A percentile compares a stretch with the other conserved stretches of the same genome.
These are phyloP conservation scores for Rossbeevera mucosa DNA, from an alignment of 768 basidiomycete species.

Conservation along the genomic window DNA sequence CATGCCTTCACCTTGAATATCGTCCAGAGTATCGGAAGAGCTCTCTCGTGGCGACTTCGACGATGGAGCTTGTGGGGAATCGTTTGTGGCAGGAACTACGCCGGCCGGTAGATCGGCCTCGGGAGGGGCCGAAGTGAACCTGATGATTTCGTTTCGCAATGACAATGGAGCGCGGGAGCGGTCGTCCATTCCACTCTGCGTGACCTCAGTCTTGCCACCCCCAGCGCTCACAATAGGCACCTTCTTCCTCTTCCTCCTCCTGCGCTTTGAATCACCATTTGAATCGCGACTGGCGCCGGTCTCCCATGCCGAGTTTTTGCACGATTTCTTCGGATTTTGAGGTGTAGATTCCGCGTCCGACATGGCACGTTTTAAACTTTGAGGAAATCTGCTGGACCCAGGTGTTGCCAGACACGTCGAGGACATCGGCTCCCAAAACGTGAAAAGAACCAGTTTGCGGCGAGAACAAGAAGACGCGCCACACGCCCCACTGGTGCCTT, in stretches of 20 bases:
- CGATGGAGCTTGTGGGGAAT: neutral
- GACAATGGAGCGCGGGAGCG: conserved; percentile 17
- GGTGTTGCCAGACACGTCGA: conserved; percentile 19
- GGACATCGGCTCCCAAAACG: conserved; percentile 18
- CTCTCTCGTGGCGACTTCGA: neutral
- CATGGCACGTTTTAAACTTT: conserved; percentile 16
- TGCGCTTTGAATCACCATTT: conserved; percentile 23
- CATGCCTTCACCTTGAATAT: conserved; percentile 2
- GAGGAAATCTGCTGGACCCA: conserved; percentile 6
- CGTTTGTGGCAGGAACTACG: neutral
- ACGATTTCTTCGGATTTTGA: conserved; percentile 22
- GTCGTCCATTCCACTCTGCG: conserved; percentile 7
- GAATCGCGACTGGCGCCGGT: conserved; percentile 16
- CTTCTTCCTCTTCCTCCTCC: conserved; percentile 30
- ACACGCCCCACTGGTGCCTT: neutral
- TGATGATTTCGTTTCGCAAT: conserved; percentile 23
- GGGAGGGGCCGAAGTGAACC: conserved; percentile 22
- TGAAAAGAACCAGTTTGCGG: neutral
- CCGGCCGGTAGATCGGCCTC: conserved; percentile 7
- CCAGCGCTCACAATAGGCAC: conserved; percentile 17
- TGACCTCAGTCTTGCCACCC: conserved; percentile 7
- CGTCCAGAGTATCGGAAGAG: neutral
- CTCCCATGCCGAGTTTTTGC: conserved; percentile 17
- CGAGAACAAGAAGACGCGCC: conserved; percentile 1
- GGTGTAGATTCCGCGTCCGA: conserved; percentile 23